phyloP scores from a whole-genome alignment of 495 filamentous ascomycete species.

The Darksidea phi region DNA sequence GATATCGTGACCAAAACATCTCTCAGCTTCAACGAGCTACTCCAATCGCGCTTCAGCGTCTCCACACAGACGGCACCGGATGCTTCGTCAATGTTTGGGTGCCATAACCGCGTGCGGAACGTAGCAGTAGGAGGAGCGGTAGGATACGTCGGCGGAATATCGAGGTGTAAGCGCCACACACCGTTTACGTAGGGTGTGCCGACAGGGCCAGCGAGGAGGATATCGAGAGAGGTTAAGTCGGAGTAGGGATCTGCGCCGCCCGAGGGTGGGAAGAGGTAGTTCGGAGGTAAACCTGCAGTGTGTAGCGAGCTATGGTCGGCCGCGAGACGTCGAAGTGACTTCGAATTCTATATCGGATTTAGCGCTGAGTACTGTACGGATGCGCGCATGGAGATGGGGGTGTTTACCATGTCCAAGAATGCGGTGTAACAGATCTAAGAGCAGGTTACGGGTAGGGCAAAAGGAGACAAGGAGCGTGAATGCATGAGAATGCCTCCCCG shows the following conservation, averaged over 20 bases:
- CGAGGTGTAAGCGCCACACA: constrained; percentile 61
- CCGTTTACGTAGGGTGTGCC: constrained; percentile 64
- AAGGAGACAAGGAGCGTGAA: neutral
- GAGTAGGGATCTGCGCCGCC: constrained; percentile 48
- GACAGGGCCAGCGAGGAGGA: constrained; percentile 61
- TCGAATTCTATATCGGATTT: constrained; percentile 43
- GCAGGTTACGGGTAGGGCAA: neutral
- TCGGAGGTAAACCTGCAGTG: constrained; percentile 58
- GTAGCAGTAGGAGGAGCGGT: constrained; percentile 63
- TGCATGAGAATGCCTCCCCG: no score
- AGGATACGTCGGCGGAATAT: constrained; percentile 65
- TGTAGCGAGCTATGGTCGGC: constrained; percentile 64
- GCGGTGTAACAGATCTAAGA: neutral
- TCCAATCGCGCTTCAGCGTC: constrained; percentile 71
- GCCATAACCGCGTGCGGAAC: constrained; percentile 69
- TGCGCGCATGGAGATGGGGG: neutral
- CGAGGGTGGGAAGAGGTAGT: constrained; percentile 60
- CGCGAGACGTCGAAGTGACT: constrained; percentile 61
- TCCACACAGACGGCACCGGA: constrained; percentile 69
- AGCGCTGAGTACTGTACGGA: neutral
- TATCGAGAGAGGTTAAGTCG: constrained; percentile 60
- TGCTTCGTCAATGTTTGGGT: constrained; percentile 68
- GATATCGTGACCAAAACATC: constrained; percentile 68
- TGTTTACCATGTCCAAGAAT: constrained; percentile 14
- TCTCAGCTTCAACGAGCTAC: constrained; percentile 56